Percentiles rank a stretch among this genome's conserved stretches.
Conservation (phyloP, 2,329 filamentous ascomycete genomes). For the Sporothrix sp. region DNA sequence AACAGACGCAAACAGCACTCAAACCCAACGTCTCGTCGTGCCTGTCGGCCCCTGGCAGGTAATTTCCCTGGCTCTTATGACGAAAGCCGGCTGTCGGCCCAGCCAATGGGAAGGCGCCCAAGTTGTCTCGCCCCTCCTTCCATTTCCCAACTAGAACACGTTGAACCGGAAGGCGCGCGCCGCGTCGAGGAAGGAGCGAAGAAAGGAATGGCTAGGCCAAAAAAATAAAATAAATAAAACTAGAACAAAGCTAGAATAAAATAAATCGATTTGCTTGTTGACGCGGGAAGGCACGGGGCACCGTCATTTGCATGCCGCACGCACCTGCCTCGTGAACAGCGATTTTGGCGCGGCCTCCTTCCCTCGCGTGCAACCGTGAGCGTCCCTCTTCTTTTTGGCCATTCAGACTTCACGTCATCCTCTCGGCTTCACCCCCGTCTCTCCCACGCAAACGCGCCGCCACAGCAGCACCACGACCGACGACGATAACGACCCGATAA, state of each 20-base stretch:
- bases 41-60: neutral
- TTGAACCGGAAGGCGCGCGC: conserved; percentile 11
- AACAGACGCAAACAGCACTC: too few species aligned
- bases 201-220: too few species aligned
- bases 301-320: conserved; percentile 2
- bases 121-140: conserved; percentile 7
- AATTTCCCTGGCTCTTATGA: conserved; percentile 7
- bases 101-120: conserved; percentile 5
- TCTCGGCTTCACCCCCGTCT: too few species aligned
- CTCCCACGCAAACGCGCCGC: neutral
- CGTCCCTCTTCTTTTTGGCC: too few species aligned
- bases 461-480: neutral
- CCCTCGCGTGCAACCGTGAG: neutral
- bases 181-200: conserved; percentile 6
- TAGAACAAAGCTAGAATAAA: too few species aligned
- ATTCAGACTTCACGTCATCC: too few species aligned
- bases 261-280: conserved; percentile 2
- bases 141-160: conserved; percentile 3
- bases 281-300: conserved; percentile 8
- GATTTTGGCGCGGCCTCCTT: neutral
- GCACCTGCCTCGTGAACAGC: conserved; percentile 3
- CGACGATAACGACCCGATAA: conserved; percentile 7
- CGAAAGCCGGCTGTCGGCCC: neutral
- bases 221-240: too few species aligned
- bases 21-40: too few species aligned